A percentile compares a stretch with the other conserved stretches of the same genome.
Conservation (phyloP, 345 rosid genomes). For the Gynandropsis gynandra region DNA sequence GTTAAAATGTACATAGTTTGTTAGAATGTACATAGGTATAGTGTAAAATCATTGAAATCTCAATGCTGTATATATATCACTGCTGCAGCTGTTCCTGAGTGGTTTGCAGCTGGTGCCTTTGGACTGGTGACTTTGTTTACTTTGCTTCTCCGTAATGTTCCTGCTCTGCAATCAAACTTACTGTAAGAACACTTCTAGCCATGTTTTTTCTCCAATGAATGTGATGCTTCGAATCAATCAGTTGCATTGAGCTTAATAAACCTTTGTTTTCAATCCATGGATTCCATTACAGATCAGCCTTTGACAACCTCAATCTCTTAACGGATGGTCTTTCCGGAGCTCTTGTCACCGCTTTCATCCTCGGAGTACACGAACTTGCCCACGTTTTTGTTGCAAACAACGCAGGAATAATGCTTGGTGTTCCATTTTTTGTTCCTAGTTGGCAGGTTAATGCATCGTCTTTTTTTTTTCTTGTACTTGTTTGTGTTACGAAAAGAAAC, state of each 20-base stretch:
- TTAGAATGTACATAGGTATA: not conserved
- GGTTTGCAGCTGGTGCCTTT: slow-evolving; percentile 96
- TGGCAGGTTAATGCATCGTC: slow-evolving; percentile 61
- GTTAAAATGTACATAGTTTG: too few relatives aligned
- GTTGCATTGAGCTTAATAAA: not conserved
- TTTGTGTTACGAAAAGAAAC: slow-evolving; percentile 1
- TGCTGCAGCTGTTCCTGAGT: slow-evolving; percentile 84
- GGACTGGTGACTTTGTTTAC: slow-evolving; percentile 78
- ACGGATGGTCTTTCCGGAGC: slow-evolving; percentile 86
- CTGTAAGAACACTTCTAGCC: slow-evolving; percentile 41
- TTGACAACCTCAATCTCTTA: slow-evolving; percentile 66
- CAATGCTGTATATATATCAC: slow-evolving; percentile 1
- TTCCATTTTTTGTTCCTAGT: slow-evolving; percentile 93
- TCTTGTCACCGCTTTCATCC: slow-evolving; percentile 61
- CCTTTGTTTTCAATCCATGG: not conserved
- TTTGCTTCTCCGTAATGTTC: slow-evolving; percentile 83
- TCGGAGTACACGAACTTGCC: slow-evolving; percentile 76
- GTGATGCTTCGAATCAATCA: slow-evolving; percentile 6
- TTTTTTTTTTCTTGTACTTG: not conserved
- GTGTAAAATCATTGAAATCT: too few relatives aligned
- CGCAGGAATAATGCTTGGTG: slow-evolving; percentile 65
- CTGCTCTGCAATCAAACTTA: slow-evolving; percentile 74
- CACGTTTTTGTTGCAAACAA: slow-evolving; percentile 63
- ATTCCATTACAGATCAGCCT: slow-evolving; percentile 51
- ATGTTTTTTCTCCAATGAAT: slow-evolving; percentile 11